phyloP scores from a whole-genome alignment of 371 early-diverging fungal genomes.

The Apophysomyces ossiformis region DNA sequence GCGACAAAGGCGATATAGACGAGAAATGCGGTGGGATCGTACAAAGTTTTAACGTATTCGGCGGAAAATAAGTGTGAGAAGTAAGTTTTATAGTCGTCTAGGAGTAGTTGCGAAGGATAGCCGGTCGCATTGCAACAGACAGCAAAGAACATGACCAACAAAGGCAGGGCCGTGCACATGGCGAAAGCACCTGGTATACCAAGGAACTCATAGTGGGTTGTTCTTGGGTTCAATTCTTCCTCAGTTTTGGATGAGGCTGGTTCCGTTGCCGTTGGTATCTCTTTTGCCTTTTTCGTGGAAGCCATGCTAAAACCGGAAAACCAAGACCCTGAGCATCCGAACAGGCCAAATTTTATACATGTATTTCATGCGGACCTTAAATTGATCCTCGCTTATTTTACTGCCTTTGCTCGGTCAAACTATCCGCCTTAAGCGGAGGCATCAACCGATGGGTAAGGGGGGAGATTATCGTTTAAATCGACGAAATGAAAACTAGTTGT shows the following conservation, averaged over 20 bases:
- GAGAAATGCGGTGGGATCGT: constrained; percentile 56
- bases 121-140: constrained; percentile 44
- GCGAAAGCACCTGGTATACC: constrained; percentile 80
- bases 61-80: constrained; percentile 19
- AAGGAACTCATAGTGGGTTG: constrained; percentile 77
- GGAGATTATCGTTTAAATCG: background rate
- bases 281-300: background rate
- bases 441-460: background rate
- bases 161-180: constrained; percentile 65
- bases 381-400: background rate
- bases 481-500: background rate
- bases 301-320: constrained; percentile 4
- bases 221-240: constrained; percentile 54
- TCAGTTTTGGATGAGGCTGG: background rate
- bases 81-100: constrained; percentile 28
- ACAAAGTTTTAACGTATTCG: constrained; percentile 32
- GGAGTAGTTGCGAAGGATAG: constrained; percentile 42
- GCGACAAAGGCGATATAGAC: constrained; percentile 72
- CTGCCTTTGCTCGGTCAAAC: background rate
- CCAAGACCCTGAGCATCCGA: background rate
- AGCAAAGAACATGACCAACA: constrained; percentile 58
- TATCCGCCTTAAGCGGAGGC: background rate
- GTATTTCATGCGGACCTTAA: too few species aligned
- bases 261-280: background rate
- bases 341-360: too few species aligned